Evolutionary conservation across 139 green algal genomes (phyloP), one percentile per base, ranked within the genome.

Genomic region (Chlamydomonas schloesseri): DNA sequence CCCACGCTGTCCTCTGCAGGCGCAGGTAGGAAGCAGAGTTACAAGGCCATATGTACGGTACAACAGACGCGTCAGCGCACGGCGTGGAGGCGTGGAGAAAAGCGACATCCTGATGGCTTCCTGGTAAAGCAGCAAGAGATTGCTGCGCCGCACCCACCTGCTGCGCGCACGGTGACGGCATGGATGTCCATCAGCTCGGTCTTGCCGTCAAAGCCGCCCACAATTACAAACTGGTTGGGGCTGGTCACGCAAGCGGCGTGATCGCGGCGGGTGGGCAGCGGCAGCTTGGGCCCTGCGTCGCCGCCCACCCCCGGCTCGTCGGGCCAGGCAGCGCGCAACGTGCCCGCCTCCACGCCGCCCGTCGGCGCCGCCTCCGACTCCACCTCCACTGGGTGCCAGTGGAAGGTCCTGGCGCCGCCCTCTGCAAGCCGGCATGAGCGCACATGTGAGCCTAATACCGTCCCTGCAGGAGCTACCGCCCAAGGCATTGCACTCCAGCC

Each of bases 191-290:
- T 86, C 10, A 72, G 58, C 80, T 89, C 87, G 9, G 57, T 24
- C 62, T 53, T 50, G 18, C 87, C 88, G 70, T 91, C 87, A 80
- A 92, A 93, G 34, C 90, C 90, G 29, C 90, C 90, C 37, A 89
- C 53, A 11, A 92, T 78, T 26, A 92, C 77, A 47, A 92, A 90
- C 55, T 82, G 75, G 62, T 79, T 77, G 26, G 86, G 81, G 23
- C 88, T 89, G 9, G 57, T 83, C 4, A 76, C 82, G 73, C 88
- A 91, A 2, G 78, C 84, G 42, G 88, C 90, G 50, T 87, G 67
- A 71, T 89, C 88, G 0, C 82, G 58, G 18, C 67, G 37, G 18
- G 88, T 79, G 20, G 21, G 37, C 55, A 88, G 80, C 57, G 80
- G 80, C 68, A 86, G 80, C 47, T 62, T 55, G 42, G 42, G 42